Evolutionary conservation across 768 basidiomycete species (phyloP).

Genomic region (Hypsizygus marmoreus): DNA sequence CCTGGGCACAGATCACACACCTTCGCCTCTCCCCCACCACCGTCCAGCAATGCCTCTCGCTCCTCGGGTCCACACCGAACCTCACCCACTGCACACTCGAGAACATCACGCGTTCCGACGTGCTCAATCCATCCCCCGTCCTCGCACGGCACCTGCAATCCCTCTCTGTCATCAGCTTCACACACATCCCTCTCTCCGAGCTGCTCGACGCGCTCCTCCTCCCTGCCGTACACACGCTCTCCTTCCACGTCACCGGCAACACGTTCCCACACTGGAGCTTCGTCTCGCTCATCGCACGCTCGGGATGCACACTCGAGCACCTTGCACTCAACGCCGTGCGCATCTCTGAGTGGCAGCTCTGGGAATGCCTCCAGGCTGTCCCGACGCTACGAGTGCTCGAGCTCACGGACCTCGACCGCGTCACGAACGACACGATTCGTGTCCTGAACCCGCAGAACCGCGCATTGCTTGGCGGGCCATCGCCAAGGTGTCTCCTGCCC

Average conservation of each 20-base stretch:
- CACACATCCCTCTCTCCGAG: conserved; percentile 19
- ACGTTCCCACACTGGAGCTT: conserved; percentile 21
- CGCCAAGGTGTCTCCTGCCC: conserved; percentile 8
- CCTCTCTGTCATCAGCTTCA: conserved; percentile 17
- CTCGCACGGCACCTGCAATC: conserved; percentile 13
- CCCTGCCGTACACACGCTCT: conserved; percentile 12
- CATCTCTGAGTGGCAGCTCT: conserved; percentile 17
- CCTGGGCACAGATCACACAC: conserved; percentile 16
- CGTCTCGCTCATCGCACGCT: conserved; percentile 19
- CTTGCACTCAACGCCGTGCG: conserved; percentile 19
- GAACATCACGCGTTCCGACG: conserved; percentile 19
- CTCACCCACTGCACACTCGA: conserved; percentile 19
- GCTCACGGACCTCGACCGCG: conserved; percentile 14
- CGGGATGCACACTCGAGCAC: conserved; percentile 11
- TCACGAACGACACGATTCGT: conserved; percentile 16
- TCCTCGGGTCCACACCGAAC: conserved; percentile 13
- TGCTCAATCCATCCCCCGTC: conserved; percentile 18
- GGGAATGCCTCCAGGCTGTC: conserved; percentile 16
- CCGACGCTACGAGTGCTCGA: conserved; percentile 13
- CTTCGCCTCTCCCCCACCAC: conserved; percentile 19
- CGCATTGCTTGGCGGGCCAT: conserved; percentile 2
- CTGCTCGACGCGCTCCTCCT: conserved; percentile 18
- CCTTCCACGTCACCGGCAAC: conserved; percentile 20
- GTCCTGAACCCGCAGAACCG: conserved; percentile 15
- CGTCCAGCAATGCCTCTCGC: conserved; percentile 17